Percentiles rank a stretch among this genome's conserved stretches.
Evolutionary conservation across 495 filamentous ascomycete genomes (phyloP).

Genomic region (Tuber magnatum): DNA sequence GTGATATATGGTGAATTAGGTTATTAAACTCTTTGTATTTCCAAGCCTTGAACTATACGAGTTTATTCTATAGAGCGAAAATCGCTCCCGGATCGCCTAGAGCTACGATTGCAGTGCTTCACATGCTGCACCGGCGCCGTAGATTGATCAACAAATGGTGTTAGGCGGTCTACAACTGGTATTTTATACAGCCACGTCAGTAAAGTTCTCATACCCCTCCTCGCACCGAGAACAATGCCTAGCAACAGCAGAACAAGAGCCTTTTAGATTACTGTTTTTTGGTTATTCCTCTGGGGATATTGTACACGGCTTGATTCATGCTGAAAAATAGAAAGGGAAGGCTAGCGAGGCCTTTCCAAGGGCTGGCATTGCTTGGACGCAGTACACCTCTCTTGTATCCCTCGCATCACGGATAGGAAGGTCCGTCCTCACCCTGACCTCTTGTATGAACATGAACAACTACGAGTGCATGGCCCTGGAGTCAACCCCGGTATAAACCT

Average conservation of each 20-base stretch:
- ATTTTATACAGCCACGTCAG: not conserved
- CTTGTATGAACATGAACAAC: too few relatives aligned
- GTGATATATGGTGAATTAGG: not conserved
- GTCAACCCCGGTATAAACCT: too few relatives aligned
- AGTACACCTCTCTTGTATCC: too few relatives aligned
- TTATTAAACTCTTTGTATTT: not conserved
- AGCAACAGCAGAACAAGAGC: too few relatives aligned
- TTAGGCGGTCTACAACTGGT: not conserved
- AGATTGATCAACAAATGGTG: not conserved
- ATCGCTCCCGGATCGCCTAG: not conserved
- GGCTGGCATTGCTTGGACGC: too few relatives aligned
- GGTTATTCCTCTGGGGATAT: too few relatives aligned
- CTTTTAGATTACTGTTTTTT: too few relatives aligned
- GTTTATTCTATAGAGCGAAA: not conserved
- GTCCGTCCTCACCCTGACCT: not conserved
- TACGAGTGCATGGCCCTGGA: not conserved
- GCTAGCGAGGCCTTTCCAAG: too few relatives aligned
- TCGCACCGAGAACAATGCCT: too few relatives aligned
- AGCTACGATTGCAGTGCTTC: not conserved
- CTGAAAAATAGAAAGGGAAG: too few relatives aligned
- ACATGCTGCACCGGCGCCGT: not conserved
- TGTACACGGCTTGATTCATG: too few relatives aligned
- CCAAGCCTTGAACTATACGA: not conserved
- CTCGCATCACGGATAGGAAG: not conserved
- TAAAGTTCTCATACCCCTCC: too few relatives aligned